Evolutionary conservation across 768 basidiomycete species (phyloP), one percentile per base, ranked within the genome.

Genomic region (Leucocoprinus birnbaumii): DNA sequence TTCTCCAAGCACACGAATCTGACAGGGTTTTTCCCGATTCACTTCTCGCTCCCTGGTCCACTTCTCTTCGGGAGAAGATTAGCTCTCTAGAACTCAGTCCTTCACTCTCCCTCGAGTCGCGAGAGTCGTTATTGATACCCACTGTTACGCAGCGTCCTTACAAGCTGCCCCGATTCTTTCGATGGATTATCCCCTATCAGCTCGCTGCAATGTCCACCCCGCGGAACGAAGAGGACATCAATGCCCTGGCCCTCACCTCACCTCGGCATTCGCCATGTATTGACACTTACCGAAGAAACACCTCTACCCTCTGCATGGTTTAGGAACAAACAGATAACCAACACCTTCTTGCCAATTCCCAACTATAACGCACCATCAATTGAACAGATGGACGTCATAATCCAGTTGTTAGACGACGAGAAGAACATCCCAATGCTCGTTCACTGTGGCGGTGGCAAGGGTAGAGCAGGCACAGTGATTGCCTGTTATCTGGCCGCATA

Each of bases 391-490:
- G 83, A 84, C 62, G 60, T 82, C 46, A 69, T 84, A 57, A 70
- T 84, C 59, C 64, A 71, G 13, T 61, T 83, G 11, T 66, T 82
- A 24, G 68, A 73, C 4, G 76, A 82, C 53, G 65, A 69, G 13
- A 61, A 63, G 31, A 80, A 80, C 11, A 63, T 77, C 1, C 82
- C 83, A 0, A 59, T 83, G 7, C 66, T 85, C 13, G 68, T 85
- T 2, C 83, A 85, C 57, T 85, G 84, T 60, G 83, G 81, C 3
- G 84, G 82, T 5, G 84, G 84, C 2, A 84, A 83, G 58, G 84
- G 84, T 0, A 75, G 83, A 9, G 82, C 83, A 21, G 84, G 84
- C 14, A 84, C 81, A 1, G 80, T 85, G 0, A 77, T 79, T 4
- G 84, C 83, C 0, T 83, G 83, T 58, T 84, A 82, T 58, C 68